A percentile compares a stretch with the other conserved stretches of the same genome.
Conservation (phyloP, 352 stramenopile genomes). For the Globisporangium ultimum region DNA sequence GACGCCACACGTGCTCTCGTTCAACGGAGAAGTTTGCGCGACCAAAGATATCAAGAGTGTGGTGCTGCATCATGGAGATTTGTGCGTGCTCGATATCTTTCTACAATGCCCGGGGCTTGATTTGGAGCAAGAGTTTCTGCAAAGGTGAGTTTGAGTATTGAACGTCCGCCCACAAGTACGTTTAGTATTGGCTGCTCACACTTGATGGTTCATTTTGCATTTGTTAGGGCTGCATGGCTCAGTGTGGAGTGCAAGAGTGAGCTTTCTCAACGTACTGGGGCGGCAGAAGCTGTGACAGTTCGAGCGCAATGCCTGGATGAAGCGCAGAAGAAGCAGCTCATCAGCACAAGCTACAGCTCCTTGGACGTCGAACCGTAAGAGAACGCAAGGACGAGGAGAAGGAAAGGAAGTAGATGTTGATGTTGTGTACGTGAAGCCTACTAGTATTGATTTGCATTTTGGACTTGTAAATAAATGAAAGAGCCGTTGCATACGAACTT, state of each 20-base stretch:
- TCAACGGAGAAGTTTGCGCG: slow-evolving; percentile 29
- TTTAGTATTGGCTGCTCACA: too few species aligned
- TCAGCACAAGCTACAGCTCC: slow-evolving; percentile 6
- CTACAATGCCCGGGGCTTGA: slow-evolving; percentile 45
- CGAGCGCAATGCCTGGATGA: slow-evolving; percentile 7
- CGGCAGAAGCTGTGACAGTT: not conserved
- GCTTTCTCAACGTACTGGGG: not conserved
- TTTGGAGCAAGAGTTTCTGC: slow-evolving; percentile 50
- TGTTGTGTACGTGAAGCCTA: not conserved
- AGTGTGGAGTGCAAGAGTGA: slow-evolving; percentile 2
- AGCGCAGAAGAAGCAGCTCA: slow-evolving; percentile 8
- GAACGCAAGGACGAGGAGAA: too few species aligned
- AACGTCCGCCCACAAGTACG: too few species aligned
- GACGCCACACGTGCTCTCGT: slow-evolving; percentile 30
- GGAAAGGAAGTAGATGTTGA: not conserved
- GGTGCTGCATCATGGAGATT: slow-evolving; percentile 37
- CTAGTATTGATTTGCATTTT: slow-evolving; percentile 8
- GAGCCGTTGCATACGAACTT: not conserved
- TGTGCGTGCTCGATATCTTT: slow-evolving; percentile 51
- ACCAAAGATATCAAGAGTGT: slow-evolving; percentile 22
- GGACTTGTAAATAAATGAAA: not conserved
- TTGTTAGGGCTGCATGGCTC: slow-evolving; percentile 7
- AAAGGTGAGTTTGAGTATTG: slow-evolving; percentile 23
- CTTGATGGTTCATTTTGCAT: too few species aligned
- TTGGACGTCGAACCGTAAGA: not conserved